A percentile compares a stretch with the other conserved stretches of the same genome.
These are phyloP conservation scores for Anisodus tanguticus DNA, from an alignment of 257 asterid genomes.

Conservation along the genomic window DNA sequence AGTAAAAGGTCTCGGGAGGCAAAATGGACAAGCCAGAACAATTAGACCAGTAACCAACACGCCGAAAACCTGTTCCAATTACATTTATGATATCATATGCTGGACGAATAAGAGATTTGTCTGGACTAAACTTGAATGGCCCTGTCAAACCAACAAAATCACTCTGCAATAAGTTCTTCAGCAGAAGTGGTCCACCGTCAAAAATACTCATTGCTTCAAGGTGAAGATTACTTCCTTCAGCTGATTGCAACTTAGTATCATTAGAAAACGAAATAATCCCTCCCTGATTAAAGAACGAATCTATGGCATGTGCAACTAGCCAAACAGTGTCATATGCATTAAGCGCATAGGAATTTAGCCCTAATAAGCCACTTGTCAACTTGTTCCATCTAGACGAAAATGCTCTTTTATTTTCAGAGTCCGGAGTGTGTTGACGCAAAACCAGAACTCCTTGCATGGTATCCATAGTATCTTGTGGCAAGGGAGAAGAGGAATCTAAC, in stretches of 20 bases:
- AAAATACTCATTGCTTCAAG: constrained; percentile 70
- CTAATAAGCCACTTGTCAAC: constrained; percentile 56
- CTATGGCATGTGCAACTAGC: constrained; percentile 81
- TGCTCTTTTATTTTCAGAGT: constrained; percentile 54
- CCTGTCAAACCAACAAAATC: constrained; percentile 84
- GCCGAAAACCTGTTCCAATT: constrained; percentile 76
- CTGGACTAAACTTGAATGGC: constrained; percentile 59
- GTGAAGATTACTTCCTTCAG: constrained; percentile 58
- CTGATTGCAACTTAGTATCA: constrained; percentile 52
- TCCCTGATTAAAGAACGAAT: constrained; percentile 68
- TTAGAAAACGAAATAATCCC: constrained; percentile 74
- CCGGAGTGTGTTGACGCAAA: constrained; percentile 53
- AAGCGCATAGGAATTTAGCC: constrained; percentile 74
- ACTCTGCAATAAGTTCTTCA: constrained; percentile 55
- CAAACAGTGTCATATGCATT: constrained; percentile 87
- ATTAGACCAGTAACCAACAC: constrained; percentile 89
- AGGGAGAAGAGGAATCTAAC: constrained; percentile 48
- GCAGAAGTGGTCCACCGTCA: constrained; percentile 78
- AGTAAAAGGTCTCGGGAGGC: constrained; percentile 66
- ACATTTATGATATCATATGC: constrained; percentile 80
- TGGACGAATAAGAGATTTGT: constrained; percentile 62
- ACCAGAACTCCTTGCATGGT: constrained; percentile 52
- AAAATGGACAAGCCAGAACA: constrained; percentile 69
- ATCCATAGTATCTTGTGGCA: constrained; percentile 41
- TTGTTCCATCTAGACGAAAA: constrained; percentile 62